These are phyloP conservation scores for Magnolia sinica DNA, from an alignment of 164 flowering plant genomes.

Conservation along the genomic window DNA sequence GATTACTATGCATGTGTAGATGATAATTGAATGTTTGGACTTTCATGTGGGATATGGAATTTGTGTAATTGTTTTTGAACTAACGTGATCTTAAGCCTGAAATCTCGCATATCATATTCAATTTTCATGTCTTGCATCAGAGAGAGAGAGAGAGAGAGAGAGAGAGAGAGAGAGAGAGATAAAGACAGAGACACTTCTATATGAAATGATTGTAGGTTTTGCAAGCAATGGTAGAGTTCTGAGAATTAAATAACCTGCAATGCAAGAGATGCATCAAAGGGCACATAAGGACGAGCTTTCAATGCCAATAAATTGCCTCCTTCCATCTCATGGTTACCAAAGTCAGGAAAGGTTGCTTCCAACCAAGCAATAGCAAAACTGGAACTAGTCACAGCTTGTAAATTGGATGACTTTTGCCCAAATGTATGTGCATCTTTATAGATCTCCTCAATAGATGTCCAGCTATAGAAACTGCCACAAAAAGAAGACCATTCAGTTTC, in stretches of 20 bases:
- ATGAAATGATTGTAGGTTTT: neutral
- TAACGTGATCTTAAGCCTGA: too few species aligned
- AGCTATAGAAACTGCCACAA: constrained; percentile 56
- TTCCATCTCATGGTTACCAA: constrained; percentile 35
- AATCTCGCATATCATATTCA: too few species aligned
- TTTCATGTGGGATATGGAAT: too few species aligned
- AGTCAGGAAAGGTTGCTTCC: constrained; percentile 86
- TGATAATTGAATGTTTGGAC: too few species aligned
- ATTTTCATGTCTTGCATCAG: too few species aligned
- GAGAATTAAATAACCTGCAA: constrained; percentile 55
- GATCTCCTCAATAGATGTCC: constrained; percentile 71
- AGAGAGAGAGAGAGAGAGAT: too few species aligned
- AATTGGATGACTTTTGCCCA: constrained; percentile 63
- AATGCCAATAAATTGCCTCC: constrained; percentile 34
- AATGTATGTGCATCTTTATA: constrained; percentile 71
- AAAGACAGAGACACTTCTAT: too few species aligned
- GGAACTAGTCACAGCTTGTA: constrained; percentile 62
- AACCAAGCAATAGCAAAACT: constrained; percentile 87
- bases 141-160: too few species aligned
- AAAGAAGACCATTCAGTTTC: constrained; percentile 1
- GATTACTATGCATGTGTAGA: too few species aligned
- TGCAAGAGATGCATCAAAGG: constrained; percentile 70
- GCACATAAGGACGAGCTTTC: constrained; percentile 64
- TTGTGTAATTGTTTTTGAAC: too few species aligned
- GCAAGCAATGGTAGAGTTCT: neutral